phyloP scores from a whole-genome alignment of 371 early-diverging fungal species.

The Sanchytrium tribonematis region DNA sequence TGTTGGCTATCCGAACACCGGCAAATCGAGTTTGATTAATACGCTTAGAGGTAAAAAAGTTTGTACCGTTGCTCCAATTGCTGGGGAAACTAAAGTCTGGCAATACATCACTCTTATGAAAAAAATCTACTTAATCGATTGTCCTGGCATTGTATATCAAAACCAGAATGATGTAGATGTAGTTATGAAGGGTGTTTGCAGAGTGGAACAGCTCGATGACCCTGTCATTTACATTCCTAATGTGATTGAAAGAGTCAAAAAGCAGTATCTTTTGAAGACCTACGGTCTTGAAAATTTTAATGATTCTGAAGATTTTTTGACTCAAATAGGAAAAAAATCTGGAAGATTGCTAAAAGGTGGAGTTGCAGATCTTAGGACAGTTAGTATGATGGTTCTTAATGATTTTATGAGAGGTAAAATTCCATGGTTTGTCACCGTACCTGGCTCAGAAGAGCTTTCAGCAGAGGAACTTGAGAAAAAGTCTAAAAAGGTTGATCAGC shows the following conservation, averaged over 20 bases:
- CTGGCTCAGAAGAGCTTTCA: constrained; percentile 16
- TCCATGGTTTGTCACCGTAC: constrained; percentile 74
- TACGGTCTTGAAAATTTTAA: constrained; percentile 57
- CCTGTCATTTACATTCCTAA: constrained; percentile 82
- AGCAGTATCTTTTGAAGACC: constrained; percentile 58
- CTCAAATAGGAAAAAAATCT: constrained; percentile 52
- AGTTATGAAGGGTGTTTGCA: constrained; percentile 90
- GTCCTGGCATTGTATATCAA: constrained; percentile 93
- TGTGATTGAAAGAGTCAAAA: constrained; percentile 54
- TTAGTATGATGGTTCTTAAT: constrained; percentile 87
- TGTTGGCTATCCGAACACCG: constrained; percentile 85
- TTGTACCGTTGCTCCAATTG: constrained; percentile 93
- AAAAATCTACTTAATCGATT: constrained; percentile 95
- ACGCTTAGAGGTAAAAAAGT: constrained; percentile 84
- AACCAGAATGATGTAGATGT: constrained; percentile 66
- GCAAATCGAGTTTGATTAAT: constrained; percentile 83
- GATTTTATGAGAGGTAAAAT: constrained; percentile 97
- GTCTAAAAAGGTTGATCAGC: constrained; percentile 8
- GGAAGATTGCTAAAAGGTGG: constrained; percentile 92
- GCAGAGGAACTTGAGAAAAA: constrained; percentile 6
- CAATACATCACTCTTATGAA: constrained; percentile 97
- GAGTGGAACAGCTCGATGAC: constrained; percentile 71
- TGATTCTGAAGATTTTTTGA: constrained; percentile 63
- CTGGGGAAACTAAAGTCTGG: constrained; percentile 99
- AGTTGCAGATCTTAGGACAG: constrained; percentile 72